Percentiles rank a stretch among this genome's conserved stretches.
Evolutionary conservation across 1,139 yeast genomes (phyloP).

Genomic region (Yamadazyma siamensis): DNA sequence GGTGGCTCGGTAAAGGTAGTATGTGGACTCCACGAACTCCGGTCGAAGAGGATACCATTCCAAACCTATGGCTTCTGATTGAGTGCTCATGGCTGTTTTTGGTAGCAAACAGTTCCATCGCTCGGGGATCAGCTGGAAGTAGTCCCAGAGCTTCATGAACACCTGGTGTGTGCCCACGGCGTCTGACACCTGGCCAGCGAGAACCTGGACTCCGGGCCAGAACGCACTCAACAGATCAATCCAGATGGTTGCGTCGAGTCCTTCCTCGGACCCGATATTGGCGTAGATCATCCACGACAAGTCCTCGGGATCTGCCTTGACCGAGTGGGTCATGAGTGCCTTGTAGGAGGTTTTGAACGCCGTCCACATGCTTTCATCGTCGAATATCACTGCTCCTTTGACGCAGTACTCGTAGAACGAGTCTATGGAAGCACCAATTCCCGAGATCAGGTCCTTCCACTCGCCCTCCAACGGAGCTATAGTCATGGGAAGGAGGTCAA

Average conservation of each 20-base stretch:
- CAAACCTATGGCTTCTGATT: conserved; percentile 41
- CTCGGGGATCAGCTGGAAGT: conserved; percentile 81
- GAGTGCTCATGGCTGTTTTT: conserved; percentile 7
- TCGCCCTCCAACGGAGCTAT: conserved; percentile 56
- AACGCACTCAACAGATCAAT: conserved; percentile 85
- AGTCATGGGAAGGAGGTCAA: conserved; percentile 76
- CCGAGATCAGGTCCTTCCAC: conserved; percentile 64
- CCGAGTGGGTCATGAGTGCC: conserved; percentile 53
- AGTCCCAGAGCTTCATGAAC: conserved; percentile 77
- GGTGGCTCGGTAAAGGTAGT: conserved; percentile 79
- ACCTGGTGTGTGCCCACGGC: conserved; percentile 63
- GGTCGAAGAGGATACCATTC: conserved; percentile 96
- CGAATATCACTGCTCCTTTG: conserved; percentile 69
- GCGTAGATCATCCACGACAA: conserved; percentile 57
- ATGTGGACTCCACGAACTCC: conserved; percentile 86
- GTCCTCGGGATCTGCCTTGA: conserved; percentile 29
- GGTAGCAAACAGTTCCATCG: conserved; percentile 58
- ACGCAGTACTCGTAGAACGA: conserved; percentile 88
- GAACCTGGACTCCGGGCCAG: conserved; percentile 80
- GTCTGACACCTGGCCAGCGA: conserved; percentile 69
- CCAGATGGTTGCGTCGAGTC: conserved; percentile 58
- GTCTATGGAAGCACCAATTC: conserved; percentile 92
- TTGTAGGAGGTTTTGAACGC: conserved; percentile 61
- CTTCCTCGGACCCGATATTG: conserved; percentile 56
- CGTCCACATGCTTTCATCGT: conserved; percentile 56